Evolutionary conservation across 139 green algal genomes (phyloP), one percentile per base, ranked within the genome.

Genomic region (Chlorella sp.): DNA sequence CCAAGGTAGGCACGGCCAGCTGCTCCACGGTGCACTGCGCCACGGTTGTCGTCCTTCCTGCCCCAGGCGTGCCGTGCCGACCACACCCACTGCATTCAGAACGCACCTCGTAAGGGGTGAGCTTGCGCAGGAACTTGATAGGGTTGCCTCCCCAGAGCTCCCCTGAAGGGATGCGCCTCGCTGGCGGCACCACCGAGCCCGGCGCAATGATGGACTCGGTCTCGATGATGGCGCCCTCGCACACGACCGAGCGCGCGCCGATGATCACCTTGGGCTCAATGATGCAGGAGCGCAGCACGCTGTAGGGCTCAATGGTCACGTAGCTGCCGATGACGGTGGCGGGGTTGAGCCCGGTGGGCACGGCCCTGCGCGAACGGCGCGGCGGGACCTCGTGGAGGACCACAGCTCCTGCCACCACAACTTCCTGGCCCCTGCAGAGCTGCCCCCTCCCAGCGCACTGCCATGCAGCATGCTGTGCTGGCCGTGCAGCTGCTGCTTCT

Each of bases 81-180:
- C n/a, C n/a, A n/a, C n/a, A n/a, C n/a, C n/a, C n/a, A n/a, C n/a
- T n/a, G n/a, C n/a, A n/a, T n/a, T n/a, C n/a, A n/a, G 10, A 55
- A 3, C 82, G 17, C 35, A 91, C 85, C 72, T 91, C 87, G 64
- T 89, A 73, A 14, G 71, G 85, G 42, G 82, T 94, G 32, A 97
- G 77, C 62, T 93, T 83, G 5, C 92, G 85, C 3, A 97, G 79
- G 64, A 89, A 95, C 22, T 74, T 77, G 0, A 91, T 92, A 27
- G 92, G 92, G 72, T 88, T 91, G 55, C 92, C 92, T 1, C 78
- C 90, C 92, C 92, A 97, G 69, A 97, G 74, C 77, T 97, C 80
- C 2, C 91, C 92, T 31, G 82, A 78, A n/a, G 92, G 92, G 24
- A 97, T 83, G 35, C 85, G 80, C 4, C 89, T 74, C 20, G 89